phyloP scores from a whole-genome alignment of 345 rosid genomes.

The Acer negundo region DNA sequence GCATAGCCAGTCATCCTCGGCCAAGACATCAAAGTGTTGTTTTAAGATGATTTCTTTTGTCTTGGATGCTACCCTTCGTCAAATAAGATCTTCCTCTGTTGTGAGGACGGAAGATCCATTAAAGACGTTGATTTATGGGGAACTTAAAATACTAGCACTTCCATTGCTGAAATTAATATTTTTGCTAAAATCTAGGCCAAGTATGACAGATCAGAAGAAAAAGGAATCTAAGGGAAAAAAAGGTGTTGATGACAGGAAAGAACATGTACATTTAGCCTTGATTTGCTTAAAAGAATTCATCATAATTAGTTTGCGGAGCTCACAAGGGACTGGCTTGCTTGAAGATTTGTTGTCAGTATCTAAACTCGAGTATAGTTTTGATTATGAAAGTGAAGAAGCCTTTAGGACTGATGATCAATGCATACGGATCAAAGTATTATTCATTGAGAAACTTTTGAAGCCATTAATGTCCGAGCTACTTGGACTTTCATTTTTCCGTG shows the following conservation, averaged over 20 bases:
- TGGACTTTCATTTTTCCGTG: constrained; percentile 39
- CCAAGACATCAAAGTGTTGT: constrained; percentile 41
- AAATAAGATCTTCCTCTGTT: constrained; percentile 47
- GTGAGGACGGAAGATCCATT: constrained; percentile 57
- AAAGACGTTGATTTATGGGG: constrained; percentile 59
- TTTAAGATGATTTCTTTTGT: constrained; percentile 45
- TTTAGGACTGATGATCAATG: constrained; percentile 46
- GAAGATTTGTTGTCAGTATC: constrained; percentile 58
- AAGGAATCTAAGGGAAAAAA: constrained; percentile 43
- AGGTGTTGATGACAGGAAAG: constrained; percentile 53
- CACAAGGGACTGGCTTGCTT: constrained; percentile 48
- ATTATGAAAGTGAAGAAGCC: constrained; percentile 41
- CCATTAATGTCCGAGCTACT: constrained; percentile 60
- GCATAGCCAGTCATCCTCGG: constrained; percentile 48
- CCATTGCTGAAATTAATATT: constrained; percentile 64
- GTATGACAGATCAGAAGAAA: constrained; percentile 34
- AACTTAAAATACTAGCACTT: constrained; percentile 58
- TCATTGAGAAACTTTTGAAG: constrained; percentile 52
- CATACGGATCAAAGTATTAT: constrained; percentile 43
- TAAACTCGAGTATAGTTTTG: constrained; percentile 36
- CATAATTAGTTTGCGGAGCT: constrained; percentile 39
- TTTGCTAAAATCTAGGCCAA: constrained; percentile 45
- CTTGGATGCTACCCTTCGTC: constrained; percentile 55
- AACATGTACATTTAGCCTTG: constrained; percentile 56
- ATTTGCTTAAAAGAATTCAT: constrained; percentile 71